Base-by-base conservation (phyloP, 371 early-diverging fungal genomes). In the Mortierella sp. region DNA sequence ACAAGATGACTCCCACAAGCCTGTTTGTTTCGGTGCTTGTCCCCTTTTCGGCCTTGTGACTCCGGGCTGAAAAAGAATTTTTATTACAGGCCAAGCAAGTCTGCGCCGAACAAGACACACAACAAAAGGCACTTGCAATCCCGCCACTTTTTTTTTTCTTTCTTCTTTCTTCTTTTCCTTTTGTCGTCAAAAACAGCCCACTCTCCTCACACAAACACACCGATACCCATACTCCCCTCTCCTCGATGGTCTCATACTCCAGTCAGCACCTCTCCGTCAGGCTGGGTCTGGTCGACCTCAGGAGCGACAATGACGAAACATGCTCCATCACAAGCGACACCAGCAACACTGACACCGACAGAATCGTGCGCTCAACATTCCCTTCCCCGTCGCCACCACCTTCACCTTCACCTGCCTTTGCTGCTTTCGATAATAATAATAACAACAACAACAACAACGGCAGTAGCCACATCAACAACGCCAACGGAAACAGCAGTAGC, bases 351-450 rank as follows among this genome's bases (percentile, higher is more conserved):
- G 40, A 57, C 59, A 50, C 74, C 13, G 48, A 74, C 34, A 46
- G 40, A 43, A 61, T 44, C 74, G n/a, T 50, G 44, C 34, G 46
- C 26, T 74, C 50, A 34, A 24, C 67, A 28, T 67, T 40, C 31
- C 67, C 28, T 16, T 67, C 75, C 50, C 50, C 51, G 21, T 67
- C 75, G 44, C 69, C 69, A 67, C 55, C 69, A 40, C 31, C 43
- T 70, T 46, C 44, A 3, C 19, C 46, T 51, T 37, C 31, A 14
- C 44, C 43, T 1, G 0, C 21, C 21, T 37, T 21, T 10, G 31
- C 64, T 34, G 6, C 34, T 19, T 34, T 61, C 9, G 61, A 61
- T 8, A 61, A 59, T 0, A 57, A 73, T 59, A 40, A 43, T 37
- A 59, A 37, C 28, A 14, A 73, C 9, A 37, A 37, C 16, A 73